A percentile compares a stretch with the other conserved stretches of the same genome.
Evolutionary conservation across 73 alveolate genomes (phyloP).

Genomic region (Paramecium pentaurelia): DNA sequence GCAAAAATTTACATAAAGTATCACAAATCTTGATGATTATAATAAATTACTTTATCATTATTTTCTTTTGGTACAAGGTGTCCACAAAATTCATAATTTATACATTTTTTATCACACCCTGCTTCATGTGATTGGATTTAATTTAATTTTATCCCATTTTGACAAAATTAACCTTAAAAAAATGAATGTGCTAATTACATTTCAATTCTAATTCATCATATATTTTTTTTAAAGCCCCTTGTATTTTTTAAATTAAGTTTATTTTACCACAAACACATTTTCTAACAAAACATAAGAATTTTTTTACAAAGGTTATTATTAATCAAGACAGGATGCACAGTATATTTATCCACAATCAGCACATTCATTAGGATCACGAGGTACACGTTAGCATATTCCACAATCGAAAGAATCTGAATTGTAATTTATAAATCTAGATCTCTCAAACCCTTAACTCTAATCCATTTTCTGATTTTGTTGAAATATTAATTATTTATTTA

Average conservation of each 20-base stretch:
- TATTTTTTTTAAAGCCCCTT: neutral
- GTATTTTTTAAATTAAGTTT: neutral
- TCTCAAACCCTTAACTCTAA: neutral
- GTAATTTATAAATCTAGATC: neutral
- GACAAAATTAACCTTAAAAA: neutral
- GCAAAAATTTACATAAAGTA: neutral
- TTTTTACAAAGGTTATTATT: neutral
- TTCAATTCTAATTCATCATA: constrained; percentile 22
- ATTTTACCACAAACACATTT: neutral
- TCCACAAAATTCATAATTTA: neutral
- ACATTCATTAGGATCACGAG: neutral
- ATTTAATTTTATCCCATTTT: neutral
- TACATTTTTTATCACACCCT: neutral
- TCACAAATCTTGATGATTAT: neutral
- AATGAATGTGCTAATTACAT: neutral
- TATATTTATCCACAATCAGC: neutral
- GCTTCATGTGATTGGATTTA: neutral
- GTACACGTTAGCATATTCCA: neutral
- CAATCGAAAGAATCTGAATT: constrained; percentile 1
- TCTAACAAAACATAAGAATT: neutral
- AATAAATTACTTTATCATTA: neutral
- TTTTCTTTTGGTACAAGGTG: neutral
- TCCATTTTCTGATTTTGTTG: neutral
- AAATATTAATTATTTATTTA: neutral
- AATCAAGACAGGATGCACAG: neutral